A percentile compares a stretch with the other conserved stretches of the same genome.
These are phyloP conservation scores for Cyphellophora europaea DNA, from an alignment of 2,329 filamentous ascomycete species.

Conservation along the genomic window DNA sequence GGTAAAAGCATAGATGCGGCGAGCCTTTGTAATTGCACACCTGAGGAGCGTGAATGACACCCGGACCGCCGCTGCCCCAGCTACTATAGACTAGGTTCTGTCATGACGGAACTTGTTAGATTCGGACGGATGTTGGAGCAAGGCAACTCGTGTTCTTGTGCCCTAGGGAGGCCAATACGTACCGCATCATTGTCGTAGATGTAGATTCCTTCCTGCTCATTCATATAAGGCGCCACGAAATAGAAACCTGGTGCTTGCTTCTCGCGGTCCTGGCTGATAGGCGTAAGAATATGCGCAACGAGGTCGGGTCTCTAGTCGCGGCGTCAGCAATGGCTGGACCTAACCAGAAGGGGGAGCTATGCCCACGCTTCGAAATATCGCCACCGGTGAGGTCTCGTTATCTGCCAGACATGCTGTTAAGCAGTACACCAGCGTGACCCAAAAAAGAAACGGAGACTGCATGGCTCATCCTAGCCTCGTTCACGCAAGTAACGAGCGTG, in stretches of 20 bases:
- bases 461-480: too few species aligned
- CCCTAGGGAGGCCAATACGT: conserved; percentile 8
- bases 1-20: conserved; percentile 44
- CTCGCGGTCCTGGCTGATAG: conserved; percentile 21
- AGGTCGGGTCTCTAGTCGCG: conserved; percentile 28
- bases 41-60: conserved; percentile 38
- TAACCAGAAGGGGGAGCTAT: background rate
- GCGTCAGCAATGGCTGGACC: conserved; percentile 1
- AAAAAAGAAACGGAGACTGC: too few species aligned
- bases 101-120: conserved; percentile 2
- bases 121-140: background rate
- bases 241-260: conserved; percentile 39
- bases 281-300: conserved; percentile 25
- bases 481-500: too few species aligned
- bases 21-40: conserved; percentile 39
- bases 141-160: background rate
- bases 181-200: conserved; percentile 43
- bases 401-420: conserved; percentile 15
- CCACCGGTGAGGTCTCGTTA: conserved; percentile 18
- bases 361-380: conserved; percentile 29
- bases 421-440: background rate
- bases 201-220: conserved; percentile 39
- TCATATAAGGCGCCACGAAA: conserved; percentile 41
- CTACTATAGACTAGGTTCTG: conserved; percentile 43
- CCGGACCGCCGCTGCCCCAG: conserved; percentile 39